Conservation (phyloP, 2,329 filamentous ascomycete species). For the Sporothrix phasma region DNA sequence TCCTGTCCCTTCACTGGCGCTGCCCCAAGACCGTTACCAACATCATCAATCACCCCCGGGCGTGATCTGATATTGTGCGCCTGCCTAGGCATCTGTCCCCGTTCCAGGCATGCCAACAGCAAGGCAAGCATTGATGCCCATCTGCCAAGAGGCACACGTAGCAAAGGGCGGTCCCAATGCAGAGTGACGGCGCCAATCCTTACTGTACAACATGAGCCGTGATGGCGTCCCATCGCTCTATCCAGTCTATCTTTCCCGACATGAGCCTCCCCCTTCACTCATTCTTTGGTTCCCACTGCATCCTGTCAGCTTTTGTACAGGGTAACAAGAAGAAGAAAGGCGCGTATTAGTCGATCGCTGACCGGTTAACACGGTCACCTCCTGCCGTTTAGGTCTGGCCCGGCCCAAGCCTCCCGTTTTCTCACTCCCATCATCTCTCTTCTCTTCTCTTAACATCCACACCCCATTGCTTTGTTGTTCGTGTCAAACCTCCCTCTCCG, state of each 20-base stretch:
- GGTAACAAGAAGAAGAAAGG: too few relatives aligned
- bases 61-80: neutral
- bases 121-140: neutral
- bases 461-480: neutral
- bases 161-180: neutral
- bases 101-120: neutral
- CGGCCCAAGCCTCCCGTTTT: neutral
- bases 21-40: neutral
- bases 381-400: neutral
- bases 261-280: neutral
- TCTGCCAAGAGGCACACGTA: conserved; percentile 6
- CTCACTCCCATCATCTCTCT: neutral
- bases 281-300: too few relatives aligned
- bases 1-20: neutral
- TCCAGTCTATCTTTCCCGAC: neutral
- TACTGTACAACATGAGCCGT: conserved; percentile 2
- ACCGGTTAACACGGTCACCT: neutral
- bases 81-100: neutral
- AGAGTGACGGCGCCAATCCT: neutral
- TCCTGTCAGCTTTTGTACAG: too few relatives aligned
- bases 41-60: neutral
- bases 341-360: too few relatives aligned
- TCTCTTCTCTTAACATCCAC: neutral
- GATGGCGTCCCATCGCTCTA: neutral
- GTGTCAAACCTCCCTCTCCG: neutral